Conservation (phyloP, 768 basidiomycete species). For the Russula sp. region DNA sequence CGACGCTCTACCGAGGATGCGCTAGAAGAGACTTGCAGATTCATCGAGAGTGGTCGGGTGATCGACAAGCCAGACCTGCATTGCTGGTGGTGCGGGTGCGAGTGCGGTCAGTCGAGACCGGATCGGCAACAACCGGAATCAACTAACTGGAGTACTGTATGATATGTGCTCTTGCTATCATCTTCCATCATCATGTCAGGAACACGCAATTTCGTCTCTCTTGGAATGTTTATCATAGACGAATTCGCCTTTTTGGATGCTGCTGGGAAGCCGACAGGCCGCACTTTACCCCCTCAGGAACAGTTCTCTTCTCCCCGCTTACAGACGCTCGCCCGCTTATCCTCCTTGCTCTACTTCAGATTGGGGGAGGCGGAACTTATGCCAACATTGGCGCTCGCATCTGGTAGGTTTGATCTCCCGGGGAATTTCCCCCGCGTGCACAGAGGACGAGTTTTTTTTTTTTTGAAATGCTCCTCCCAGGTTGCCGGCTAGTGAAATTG, state of each 20-base stretch:
- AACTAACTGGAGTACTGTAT: too few species aligned
- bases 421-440: not conserved
- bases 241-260: conserved; percentile 60
- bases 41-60: conserved; percentile 19
- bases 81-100: not conserved
- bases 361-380: conserved; percentile 87
- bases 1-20: not conserved
- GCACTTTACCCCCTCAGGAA: conserved; percentile 40
- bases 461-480: conserved; percentile 32
- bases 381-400: conserved; percentile 76
- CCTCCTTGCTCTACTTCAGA: conserved; percentile 39
- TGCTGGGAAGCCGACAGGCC: conserved; percentile 46
- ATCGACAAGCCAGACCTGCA: conserved; percentile 20
- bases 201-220: conserved; percentile 44
- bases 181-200: conserved; percentile 6
- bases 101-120: not conserved
- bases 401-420: conserved; percentile 42
- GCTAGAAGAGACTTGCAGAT: conserved; percentile 7
- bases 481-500: conserved; percentile 57
- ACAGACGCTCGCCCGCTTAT: not conserved
- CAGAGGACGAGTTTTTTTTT: not conserved
- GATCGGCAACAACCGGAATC: not conserved
- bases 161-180: too few species aligned
- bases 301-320: conserved; percentile 32
- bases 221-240: conserved; percentile 92